Base-by-base conservation (phyloP, 2,329 filamentous ascomycete genomes). In the Lecanoromycetidae sp. region DNA sequence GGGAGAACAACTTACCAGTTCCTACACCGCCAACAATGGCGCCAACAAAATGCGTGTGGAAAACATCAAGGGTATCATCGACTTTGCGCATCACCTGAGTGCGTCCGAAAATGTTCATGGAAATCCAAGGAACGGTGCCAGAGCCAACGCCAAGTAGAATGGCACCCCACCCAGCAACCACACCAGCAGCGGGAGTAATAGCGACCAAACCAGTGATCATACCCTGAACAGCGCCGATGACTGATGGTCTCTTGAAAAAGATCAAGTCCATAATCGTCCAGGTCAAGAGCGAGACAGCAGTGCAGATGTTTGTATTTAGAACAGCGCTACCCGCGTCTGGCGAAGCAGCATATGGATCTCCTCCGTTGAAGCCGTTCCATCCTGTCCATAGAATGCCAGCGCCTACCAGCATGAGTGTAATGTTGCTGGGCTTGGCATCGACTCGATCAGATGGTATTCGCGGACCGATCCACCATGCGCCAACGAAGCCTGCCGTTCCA, bases 71-170 rank as follows among this genome's bases (percentile, higher is more conserved):
- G 8, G 70, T 65, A 56, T 79, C 74, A 57, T 78, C 73, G 52
- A 70, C 66, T 52, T 69, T 65, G 56, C 74, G 72, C 72, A 81
- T 80, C 60, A 80, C 77, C 53, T 75, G 74, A 44, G 62, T 64
- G 55, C 66, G 67, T 41, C 66, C 67, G 5, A 68, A 51, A 23
- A 71, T 58, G 58, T 72, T 72, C 69, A 73, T 71, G n/a, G 64
- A 65, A 13, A 71, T 48, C 70, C 69, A 72, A 1, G 70, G 70
- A n/a, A 72, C 62, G 10, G 57, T 61, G n/a, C 69, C 70, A 9
- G 64, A 66, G 50, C 61, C 66, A 17, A 66, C 50, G 3, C 71
- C 70, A 29, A 72, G 66, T 49, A 69, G 60, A 54, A 73, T 68
- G 13, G 71, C 71, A 29, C 68, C 69, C 71, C 70, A 74, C 25